Percentiles rank a stretch among this genome's conserved stretches.
phyloP scores from a whole-genome alignment of 2,329 filamentous ascomycete species.

The Cladophialophora bantiana region DNA sequence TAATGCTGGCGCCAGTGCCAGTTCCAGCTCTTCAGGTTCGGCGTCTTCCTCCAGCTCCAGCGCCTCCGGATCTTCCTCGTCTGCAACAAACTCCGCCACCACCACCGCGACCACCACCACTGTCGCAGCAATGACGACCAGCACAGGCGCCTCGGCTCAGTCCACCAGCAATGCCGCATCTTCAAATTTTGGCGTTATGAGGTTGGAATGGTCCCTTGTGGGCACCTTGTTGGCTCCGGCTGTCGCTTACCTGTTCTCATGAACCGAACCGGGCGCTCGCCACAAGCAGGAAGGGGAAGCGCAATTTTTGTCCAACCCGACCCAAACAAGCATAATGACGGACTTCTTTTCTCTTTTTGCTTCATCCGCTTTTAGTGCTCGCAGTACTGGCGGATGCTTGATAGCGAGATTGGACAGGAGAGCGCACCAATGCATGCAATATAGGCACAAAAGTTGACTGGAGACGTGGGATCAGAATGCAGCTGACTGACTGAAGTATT shows the following conservation, averaged over 20 bases:
- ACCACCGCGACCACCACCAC: slow-evolving; percentile 3
- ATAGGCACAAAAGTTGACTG: too few species aligned
- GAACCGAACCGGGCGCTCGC: background rate
- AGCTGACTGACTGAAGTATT: too few species aligned
- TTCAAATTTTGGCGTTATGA: background rate
- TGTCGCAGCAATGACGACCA: background rate
- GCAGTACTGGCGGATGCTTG: too few species aligned
- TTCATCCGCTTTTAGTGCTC: too few species aligned
- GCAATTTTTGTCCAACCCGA: too few species aligned
- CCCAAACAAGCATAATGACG: too few species aligned
- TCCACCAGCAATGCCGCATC: slow-evolving; percentile 5
- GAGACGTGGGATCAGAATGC: too few species aligned
- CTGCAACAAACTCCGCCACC: slow-evolving; percentile 3
- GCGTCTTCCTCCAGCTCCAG: background rate
- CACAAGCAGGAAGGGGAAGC: background rate
- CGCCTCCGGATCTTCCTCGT: slow-evolving; percentile 3
- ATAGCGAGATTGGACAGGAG: too few species aligned
- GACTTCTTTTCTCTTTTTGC: too few species aligned
- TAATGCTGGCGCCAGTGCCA: background rate
- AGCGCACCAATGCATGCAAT: too few species aligned
- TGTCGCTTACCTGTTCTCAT: slow-evolving; percentile 12
- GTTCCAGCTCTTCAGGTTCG: background rate
- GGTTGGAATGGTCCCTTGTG: slow-evolving; percentile 1
- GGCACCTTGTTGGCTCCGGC: slow-evolving; percentile 8
- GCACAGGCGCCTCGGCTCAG: background rate